These are phyloP conservation scores for Rhizodiscina lignyota DNA, from an alignment of 495 filamentous ascomycete species.

Conservation along the genomic window DNA sequence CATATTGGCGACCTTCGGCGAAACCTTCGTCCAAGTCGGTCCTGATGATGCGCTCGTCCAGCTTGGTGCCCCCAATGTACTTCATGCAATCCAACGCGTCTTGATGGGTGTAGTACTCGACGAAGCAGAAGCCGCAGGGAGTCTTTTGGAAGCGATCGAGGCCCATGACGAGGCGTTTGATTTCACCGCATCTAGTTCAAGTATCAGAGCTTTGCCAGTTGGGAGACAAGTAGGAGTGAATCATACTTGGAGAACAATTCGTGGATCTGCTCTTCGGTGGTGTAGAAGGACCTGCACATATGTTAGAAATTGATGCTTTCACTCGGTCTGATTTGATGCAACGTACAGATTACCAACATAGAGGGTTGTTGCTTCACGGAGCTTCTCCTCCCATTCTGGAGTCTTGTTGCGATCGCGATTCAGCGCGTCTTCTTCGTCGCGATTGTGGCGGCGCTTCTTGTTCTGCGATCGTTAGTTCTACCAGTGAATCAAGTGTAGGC, in stretches of 20 bases:
- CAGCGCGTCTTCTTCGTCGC: conserved; percentile 18
- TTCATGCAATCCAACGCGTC: conserved; percentile 96
- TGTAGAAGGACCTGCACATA: conserved; percentile 79
- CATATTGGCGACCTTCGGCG: conserved; percentile 88
- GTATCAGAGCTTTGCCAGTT: not conserved
- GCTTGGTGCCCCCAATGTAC: conserved; percentile 95
- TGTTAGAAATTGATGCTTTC: conserved; percentile 18
- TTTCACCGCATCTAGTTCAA: conserved; percentile 62
- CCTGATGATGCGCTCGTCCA: conserved; percentile 90
- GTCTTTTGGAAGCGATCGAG: conserved; percentile 94
- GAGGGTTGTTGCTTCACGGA: conserved; percentile 80
- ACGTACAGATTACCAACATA: conserved; percentile 94
- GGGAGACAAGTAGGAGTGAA: not conserved
- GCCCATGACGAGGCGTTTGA: conserved; percentile 97
- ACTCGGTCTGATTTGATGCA: not conserved
- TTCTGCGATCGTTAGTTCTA: no score
- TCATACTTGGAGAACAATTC: conserved; percentile 79
- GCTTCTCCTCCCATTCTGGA: conserved; percentile 40
- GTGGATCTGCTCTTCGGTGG: conserved; percentile 96
- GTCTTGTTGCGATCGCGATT: conserved; percentile 33
- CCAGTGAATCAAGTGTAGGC: no score
- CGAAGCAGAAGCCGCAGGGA: conserved; percentile 97
- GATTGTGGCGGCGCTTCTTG: conserved; percentile 24
- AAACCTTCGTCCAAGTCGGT: conserved; percentile 97
- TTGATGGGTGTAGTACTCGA: conserved; percentile 95